Base-by-base conservation (phyloP, 2,329 filamentous ascomycete species). In the Aureobasidium sp. region DNA sequence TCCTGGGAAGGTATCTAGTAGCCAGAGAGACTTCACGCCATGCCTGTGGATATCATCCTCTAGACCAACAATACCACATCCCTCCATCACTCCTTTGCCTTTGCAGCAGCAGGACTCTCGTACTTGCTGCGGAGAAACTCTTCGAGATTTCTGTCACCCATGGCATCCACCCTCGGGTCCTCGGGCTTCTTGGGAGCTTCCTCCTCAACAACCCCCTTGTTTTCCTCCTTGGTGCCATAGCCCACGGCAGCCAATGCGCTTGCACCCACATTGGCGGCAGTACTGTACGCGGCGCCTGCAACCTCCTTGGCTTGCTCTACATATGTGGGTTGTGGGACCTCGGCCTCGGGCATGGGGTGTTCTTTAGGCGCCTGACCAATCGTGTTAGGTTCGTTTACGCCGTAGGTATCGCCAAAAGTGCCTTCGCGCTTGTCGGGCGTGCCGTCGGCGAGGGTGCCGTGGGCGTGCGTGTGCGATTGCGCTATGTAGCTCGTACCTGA, bases 361-460 rank as follows among this genome's bases (percentile, higher is more conserved):
- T 79, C 77, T 67, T 81, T 81, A 9, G 77, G 75, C 53, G 78
- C 78, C 66, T 81, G 79, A 3, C 78, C 77, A 29, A 81, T 73
- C 12, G 78, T 81, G 57, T 69, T 68, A 15, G 79, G 76, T 65
- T 81, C 79, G 73, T 80, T 78, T 6, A 77, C 74, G 9, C 72
- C 70, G 15, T 75, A 76, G 66, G 75, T 76, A 62, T 78, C 77
- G 56, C 78, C 77, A 63, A 76, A 68, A 15, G 75, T 76, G 63
- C 79, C 75, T 58, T 75, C 69, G 25, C 73, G 73, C 7, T 73
- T 67, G 4, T 75, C 73, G 6, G 79, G 78, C 3, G 78, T 80
- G 39, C 75, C 76, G 0, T 75, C 66, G 31, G 71, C 71, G 27
- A 79, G 68, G 60, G 76, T 72, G 27, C 76, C 77, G 2, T 71